Base-by-base conservation (phyloP, 2,329 filamentous ascomycete species). In the Calonectria crousiana region DNA sequence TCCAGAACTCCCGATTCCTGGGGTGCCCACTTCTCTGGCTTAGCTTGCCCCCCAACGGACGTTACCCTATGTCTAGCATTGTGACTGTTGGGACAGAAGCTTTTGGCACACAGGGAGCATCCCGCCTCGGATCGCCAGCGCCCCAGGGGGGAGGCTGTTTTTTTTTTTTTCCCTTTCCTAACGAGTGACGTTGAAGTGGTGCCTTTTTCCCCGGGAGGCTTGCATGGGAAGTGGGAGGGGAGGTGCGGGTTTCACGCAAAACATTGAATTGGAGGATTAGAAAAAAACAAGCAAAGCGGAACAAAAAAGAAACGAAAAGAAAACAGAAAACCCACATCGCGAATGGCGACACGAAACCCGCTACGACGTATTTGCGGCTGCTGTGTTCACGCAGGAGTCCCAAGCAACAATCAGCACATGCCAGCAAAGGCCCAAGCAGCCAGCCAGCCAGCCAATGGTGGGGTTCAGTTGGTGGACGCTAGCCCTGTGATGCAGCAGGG, bases 401-500 rank as follows among this genome's bases (percentile, higher is more conserved):
- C 60, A 32, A 67, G 28, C 34, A 30, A n/a, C 32, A 66, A 38
- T 51, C 60, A 20, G 36, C 34, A 26, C 28, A 65, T 47, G 47
- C 34, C 60, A 28, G n/a, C 28, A 28, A 47, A 47, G 58, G 68
- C 60, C 60, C 28, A 65, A 68, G 44, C 53, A 44, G 18, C 16
- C 41, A 44, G 16, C 16, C 41, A 18, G 38, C 38, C 36, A 60
- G 41, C 11, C 14, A 20, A 53, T 18, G 34, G 67, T 68, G 58
- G 74, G 71, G 70, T 67, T 67, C 3, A 36, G 23, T 69, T 41
- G 47, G 49, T 65, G 23, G 52, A 70, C 52, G 62, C 65, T 69
- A 75, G 62, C 66, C 76, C 65, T 51, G 69, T 67, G 64, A 72
- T 66, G 69, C 51, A 66, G 73, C 41, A 44, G 41, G n/a, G 6